Evolutionary conservation across 495 filamentous ascomycete species (phyloP), one percentile per base, ranked within the genome.

Genomic region (Penicillium psychrofluorescens): DNA sequence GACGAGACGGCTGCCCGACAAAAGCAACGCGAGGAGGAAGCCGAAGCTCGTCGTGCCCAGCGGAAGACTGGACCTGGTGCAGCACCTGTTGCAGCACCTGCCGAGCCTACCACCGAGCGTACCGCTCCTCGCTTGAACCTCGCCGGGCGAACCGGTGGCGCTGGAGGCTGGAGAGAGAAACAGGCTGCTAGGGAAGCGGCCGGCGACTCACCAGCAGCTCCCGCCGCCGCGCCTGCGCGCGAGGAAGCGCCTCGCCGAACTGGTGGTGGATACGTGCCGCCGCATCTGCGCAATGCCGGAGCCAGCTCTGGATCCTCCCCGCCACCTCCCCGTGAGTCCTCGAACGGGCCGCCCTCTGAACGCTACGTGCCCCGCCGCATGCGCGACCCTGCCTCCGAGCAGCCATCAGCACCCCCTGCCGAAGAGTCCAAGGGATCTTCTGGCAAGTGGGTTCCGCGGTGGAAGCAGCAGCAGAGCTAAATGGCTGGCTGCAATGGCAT

Each of bases 121-220:
- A 66, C 74, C 27, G 63, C 84, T 40, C 86, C 88, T 14, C 80
- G 79, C 48, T 75, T 94, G 59, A 71, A 74, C 45, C 72, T 95
- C 44, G 71, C 76, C 41, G 48, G 64, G 46, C 67, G 66, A 28
- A 56, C 65, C 27, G 81, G 80, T 45, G 70, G 61, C 56, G 81
- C 80, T 62, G 67, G 79, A 30, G 79, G 74, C 55, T 95, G 90
- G 90, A 84, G 90, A 66, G 90, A 95, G n/a, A 78, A 87, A 36
- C 71, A 86, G 63, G 85, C 84, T 36, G 79, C 79, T 49, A 88
- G 78, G 64, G 62, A 66, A 43, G 61, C 71, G 36, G 56, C 59
- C 29, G 69, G 58, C 35, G 52, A 51, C 48, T 49, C 52, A 27
- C 49, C 66, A 36, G 36, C 56, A 45, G 49, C 54, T 50, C 12